phyloP scores from a whole-genome alignment of 495 filamentous ascomycete species.

The Cladorrhinum samala region DNA sequence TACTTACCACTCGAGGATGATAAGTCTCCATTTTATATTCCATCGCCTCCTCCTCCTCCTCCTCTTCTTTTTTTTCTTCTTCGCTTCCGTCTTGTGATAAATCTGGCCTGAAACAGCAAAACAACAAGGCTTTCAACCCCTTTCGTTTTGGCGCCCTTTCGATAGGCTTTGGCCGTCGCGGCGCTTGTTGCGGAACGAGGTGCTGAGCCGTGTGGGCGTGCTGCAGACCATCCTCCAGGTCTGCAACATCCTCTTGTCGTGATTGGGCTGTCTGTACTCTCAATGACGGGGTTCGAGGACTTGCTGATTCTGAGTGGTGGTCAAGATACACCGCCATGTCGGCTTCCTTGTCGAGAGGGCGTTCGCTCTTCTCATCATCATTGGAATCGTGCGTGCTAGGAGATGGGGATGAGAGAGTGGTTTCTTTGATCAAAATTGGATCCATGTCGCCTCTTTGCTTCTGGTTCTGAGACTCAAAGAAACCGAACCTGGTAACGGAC shows the following conservation, averaged over 20 bases:
- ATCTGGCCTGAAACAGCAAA: background rate
- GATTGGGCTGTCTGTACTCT: background rate
- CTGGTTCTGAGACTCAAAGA: background rate
- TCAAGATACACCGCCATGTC: conserved; percentile 12
- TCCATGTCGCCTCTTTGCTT: background rate
- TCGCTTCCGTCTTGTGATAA: background rate
- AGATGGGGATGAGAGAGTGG: background rate
- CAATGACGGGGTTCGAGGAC: background rate
- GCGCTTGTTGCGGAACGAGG: background rate
- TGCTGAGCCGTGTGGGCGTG: background rate
- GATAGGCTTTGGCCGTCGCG: background rate
- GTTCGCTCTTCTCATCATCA: background rate
- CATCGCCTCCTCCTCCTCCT: background rate
- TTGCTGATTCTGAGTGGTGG: background rate
- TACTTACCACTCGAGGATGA: background rate
- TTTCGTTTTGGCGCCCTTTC: background rate
- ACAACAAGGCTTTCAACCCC: background rate
- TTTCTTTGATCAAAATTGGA: conserved; percentile 1
- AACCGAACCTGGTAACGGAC: background rate
- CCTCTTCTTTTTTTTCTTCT: background rate
- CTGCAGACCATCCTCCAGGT: background rate
- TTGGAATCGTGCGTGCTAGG: background rate
- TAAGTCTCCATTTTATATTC: background rate
- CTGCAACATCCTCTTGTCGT: background rate
- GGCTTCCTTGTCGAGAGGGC: background rate